A percentile compares a stretch with the other conserved stretches of the same genome.
phyloP scores from a whole-genome alignment of 768 basidiomycete species.

The Obba rivulosa region DNA sequence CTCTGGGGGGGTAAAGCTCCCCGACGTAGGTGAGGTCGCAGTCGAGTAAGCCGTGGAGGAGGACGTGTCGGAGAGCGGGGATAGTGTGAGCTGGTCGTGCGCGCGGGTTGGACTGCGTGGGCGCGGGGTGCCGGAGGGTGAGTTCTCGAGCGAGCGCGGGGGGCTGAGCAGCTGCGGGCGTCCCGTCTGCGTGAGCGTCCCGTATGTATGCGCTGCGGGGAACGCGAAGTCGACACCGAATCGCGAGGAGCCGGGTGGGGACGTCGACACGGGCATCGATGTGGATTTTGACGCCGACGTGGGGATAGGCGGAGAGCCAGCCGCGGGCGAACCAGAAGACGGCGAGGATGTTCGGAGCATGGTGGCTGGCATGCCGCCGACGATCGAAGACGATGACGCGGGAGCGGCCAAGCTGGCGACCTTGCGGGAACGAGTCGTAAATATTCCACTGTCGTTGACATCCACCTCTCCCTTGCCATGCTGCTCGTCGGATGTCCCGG shows the following conservation, averaged over 20 bases:
- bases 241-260: background rate
- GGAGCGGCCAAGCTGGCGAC: background rate
- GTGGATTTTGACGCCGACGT: background rate
- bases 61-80: background rate
- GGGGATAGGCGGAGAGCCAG: background rate
- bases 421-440: no score
- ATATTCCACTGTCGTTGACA: background rate
- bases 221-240: conserved; percentile 1
- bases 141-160: conserved; percentile 15
- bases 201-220: background rate
- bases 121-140: no score
- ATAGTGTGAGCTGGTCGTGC: background rate
- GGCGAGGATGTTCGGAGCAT: background rate
- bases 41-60: no score
- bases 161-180: conserved; percentile 18
- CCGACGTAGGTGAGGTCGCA: no score
- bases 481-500: background rate
- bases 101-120: no score
- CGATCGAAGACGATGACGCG: background rate
- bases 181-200: background rate
- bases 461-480: conserved; percentile 3
- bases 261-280: background rate
- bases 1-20: no score
- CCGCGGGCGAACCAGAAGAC: background rate
- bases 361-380: background rate